Conservation (phyloP, 2,329 filamentous ascomycete species). For the Pseudogymnoascus destructans region DNA sequence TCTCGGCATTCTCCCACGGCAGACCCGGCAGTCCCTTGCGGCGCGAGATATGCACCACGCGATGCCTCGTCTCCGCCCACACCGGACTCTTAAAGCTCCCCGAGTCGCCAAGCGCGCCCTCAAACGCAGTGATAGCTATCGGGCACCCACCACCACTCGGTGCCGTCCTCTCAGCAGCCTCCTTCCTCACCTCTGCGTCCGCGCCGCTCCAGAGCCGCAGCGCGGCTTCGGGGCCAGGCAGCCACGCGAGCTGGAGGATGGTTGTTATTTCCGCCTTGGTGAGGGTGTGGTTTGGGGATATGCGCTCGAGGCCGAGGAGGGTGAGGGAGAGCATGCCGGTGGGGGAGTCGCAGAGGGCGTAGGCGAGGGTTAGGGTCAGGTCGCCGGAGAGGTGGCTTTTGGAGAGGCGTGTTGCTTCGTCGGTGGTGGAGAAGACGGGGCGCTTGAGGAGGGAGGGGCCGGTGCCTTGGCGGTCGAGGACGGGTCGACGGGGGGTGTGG, state of each 20-base stretch:
- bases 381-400: constrained; percentile 29
- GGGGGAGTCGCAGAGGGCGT: constrained; percentile 49
- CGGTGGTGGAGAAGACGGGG: constrained; percentile 14
- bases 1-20: constrained; percentile 5
- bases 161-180: not conserved
- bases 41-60: not conserved
- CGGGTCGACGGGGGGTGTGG: not conserved
- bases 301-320: constrained; percentile 33
- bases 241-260: constrained; percentile 49
- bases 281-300: constrained; percentile 31
- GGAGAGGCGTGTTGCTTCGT: constrained; percentile 7
- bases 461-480: not conserved
- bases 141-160: not conserved
- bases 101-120: not conserved
- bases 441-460: constrained; percentile 14
- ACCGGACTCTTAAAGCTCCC: not conserved
- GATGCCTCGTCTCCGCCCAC: constrained; percentile 1
- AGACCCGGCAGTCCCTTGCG: not conserved
- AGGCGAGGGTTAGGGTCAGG: constrained; percentile 39
- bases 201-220: constrained; percentile 40
- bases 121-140: not conserved
- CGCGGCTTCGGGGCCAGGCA: constrained; percentile 50
- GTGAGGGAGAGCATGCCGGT: constrained; percentile 43
- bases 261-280: constrained; percentile 43
- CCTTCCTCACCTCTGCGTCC: constrained; percentile 13